Percentiles rank a stretch among this genome's conserved stretches.
Evolutionary conservation across 2,329 filamentous ascomycete species (phyloP).

Genomic region (Alternaria hordeiaustralica): DNA sequence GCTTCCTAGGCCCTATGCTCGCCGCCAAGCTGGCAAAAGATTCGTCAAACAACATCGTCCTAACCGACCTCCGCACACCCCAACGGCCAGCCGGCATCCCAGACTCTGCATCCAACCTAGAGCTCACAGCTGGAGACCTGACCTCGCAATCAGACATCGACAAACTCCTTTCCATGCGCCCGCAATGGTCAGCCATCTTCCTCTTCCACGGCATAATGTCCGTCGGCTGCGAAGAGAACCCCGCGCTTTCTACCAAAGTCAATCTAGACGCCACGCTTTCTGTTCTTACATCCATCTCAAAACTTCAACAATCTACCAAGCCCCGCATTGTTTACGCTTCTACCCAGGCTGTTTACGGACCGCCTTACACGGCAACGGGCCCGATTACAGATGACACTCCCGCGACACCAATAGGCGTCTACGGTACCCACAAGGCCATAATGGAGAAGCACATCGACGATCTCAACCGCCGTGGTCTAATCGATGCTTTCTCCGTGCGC

Average conservation of each 20-base stretch:
- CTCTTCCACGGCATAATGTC: constrained; percentile 71
- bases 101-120: background rate
- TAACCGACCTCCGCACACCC: constrained; percentile 5
- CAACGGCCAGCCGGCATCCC: background rate
- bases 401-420: constrained; percentile 64
- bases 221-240: constrained; percentile 64
- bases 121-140: background rate
- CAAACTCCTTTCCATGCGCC: constrained; percentile 5
- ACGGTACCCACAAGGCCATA: constrained; percentile 66
- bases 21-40: constrained; percentile 4
- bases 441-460: constrained; percentile 66
- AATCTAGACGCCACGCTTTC: constrained; percentile 62
- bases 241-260: constrained; percentile 62
- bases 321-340: constrained; percentile 1
- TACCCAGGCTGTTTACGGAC: constrained; percentile 36
- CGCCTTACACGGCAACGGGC: constrained; percentile 55
- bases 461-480: constrained; percentile 61
- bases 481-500: constrained; percentile 62
- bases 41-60: background rate
- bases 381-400: constrained; percentile 19
- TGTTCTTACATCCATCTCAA: constrained; percentile 44
- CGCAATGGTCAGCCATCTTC: constrained; percentile 45
- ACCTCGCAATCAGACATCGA: background rate
- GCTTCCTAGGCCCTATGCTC: constrained; percentile 8
- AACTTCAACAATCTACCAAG: background rate